A percentile compares a stretch with the other conserved stretches of the same genome.
These are phyloP conservation scores for Penicillium sp. DNA, from an alignment of 2,329 filamentous ascomycete genomes.

Conservation along the genomic window DNA sequence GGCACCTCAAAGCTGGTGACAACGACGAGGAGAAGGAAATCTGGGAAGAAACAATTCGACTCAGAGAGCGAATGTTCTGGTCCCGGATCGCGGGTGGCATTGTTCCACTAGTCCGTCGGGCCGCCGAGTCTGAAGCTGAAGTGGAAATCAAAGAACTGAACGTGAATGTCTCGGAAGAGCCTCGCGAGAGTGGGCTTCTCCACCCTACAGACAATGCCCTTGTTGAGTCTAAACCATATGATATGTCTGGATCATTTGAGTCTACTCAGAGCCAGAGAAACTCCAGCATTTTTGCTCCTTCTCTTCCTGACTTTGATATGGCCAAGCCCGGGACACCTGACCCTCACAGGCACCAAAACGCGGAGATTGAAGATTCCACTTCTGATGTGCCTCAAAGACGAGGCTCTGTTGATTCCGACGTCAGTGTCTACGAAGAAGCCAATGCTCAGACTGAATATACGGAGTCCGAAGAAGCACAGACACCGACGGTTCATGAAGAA, in stretches of 20 bases:
- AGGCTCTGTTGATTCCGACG: slow-evolving; percentile 18
- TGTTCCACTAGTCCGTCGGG: slow-evolving; percentile 60
- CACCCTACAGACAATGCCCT: slow-evolving; percentile 9
- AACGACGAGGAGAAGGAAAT: slow-evolving; percentile 81
- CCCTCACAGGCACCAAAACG: slow-evolving; percentile 5
- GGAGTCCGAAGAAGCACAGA: not conserved
- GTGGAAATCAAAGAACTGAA: slow-evolving; percentile 3
- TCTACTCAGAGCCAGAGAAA: not conserved
- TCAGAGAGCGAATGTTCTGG: slow-evolving; percentile 98
- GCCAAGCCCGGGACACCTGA: slow-evolving; percentile 10
- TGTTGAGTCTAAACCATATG: slow-evolving; percentile 5
- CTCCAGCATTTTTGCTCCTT: slow-evolving; percentile 3
- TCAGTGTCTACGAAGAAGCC: slow-evolving; percentile 25
- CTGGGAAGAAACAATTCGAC: slow-evolving; percentile 90
- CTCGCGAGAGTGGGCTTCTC: not conserved
- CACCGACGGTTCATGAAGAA: not conserved
- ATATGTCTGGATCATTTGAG: not conserved
- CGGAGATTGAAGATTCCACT: slow-evolving; percentile 6
- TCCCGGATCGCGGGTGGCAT: slow-evolving; percentile 88
- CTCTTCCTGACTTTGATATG: slow-evolving; percentile 4
- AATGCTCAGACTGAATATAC: slow-evolving; percentile 4
- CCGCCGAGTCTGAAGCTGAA: slow-evolving; percentile 22
- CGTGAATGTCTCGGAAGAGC: not conserved
- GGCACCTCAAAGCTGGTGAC: slow-evolving; percentile 82
- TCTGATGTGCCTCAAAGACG: slow-evolving; percentile 9